Evolutionary conservation across 169 alveolate species (phyloP).

Genomic region (Fabrea salina): DNA sequence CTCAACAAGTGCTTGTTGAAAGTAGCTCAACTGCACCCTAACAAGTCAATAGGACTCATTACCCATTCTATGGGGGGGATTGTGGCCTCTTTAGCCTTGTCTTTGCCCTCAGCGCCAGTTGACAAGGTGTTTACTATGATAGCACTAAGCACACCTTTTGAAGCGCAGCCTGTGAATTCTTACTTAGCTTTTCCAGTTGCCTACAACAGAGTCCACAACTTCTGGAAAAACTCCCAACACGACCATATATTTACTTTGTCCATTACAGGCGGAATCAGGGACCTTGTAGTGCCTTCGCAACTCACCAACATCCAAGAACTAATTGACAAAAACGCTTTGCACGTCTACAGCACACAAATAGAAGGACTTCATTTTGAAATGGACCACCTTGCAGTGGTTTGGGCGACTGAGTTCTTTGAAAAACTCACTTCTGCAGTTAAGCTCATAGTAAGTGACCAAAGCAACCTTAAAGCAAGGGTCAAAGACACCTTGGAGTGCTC

Average conservation of each 20-base stretch:
- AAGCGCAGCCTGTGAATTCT: neutral
- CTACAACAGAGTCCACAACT: neutral
- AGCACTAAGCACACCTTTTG: constrained; percentile 13
- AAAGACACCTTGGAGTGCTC: neutral
- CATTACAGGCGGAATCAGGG: constrained; percentile 15
- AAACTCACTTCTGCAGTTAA: neutral
- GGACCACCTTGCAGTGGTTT: constrained; percentile 13
- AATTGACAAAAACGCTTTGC: neutral
- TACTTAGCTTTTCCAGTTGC: neutral
- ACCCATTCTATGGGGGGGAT: constrained; percentile 26
- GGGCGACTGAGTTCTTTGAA: constrained; percentile 10
- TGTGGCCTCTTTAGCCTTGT: neutral
- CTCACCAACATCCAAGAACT: neutral
- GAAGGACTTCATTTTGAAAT: constrained; percentile 18
- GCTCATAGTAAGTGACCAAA: neutral
- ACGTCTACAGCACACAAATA: neutral
- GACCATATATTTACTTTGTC: neutral
- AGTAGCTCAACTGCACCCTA: neutral
- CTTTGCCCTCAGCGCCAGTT: neutral
- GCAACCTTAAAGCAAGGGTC: neutral
- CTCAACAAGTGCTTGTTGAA: neutral
- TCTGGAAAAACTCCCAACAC: neutral
- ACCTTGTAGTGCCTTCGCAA: neutral
- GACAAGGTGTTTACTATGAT: neutral
- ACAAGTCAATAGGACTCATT: neutral